Evolutionary conservation across 345 rosid genomes (phyloP).

Genomic region (Pugionium dolabratum): DNA sequence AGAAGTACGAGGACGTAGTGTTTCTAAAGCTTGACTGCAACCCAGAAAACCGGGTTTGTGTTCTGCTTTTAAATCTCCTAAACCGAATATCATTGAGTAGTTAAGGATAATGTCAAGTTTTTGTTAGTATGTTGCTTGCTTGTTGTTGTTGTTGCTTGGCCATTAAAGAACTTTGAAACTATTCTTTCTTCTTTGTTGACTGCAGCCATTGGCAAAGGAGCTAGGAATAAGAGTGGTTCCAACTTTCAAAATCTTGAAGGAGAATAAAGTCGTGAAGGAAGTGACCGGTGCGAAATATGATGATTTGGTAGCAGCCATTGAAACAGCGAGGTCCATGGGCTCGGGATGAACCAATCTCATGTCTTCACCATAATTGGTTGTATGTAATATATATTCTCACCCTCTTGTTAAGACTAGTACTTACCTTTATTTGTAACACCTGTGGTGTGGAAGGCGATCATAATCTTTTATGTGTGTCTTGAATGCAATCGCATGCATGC

Average conservation of each 20-base stretch:
- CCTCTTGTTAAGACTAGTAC: background rate
- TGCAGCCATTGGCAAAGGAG: conserved; percentile 92
- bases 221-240: conserved; percentile 94
- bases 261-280: conserved; percentile 67
- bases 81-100: conserved; percentile 4
- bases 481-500: conserved; percentile 5
- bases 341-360: conserved; percentile 21
- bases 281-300: conserved; percentile 87
- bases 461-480: conserved; percentile 13
- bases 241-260: conserved; percentile 87
- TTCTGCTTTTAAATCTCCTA: conserved; percentile 17
- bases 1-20: conserved; percentile 79
- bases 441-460: conserved; percentile 3
- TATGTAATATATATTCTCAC: conserved; percentile 8
- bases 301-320: conserved; percentile 69
- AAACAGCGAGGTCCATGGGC: conserved; percentile 55
- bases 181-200: background rate
- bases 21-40: conserved; percentile 96
- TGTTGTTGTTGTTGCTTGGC: conserved; percentile 6
- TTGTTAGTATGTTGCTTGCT: background rate
- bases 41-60: conserved; percentile 74
- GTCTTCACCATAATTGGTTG: conserved; percentile 1
- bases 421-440: conserved; percentile 17
- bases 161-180: background rate
- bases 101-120: background rate